phyloP scores from a whole-genome alignment of 257 asterid species.

The Ligustrum vulgare region DNA sequence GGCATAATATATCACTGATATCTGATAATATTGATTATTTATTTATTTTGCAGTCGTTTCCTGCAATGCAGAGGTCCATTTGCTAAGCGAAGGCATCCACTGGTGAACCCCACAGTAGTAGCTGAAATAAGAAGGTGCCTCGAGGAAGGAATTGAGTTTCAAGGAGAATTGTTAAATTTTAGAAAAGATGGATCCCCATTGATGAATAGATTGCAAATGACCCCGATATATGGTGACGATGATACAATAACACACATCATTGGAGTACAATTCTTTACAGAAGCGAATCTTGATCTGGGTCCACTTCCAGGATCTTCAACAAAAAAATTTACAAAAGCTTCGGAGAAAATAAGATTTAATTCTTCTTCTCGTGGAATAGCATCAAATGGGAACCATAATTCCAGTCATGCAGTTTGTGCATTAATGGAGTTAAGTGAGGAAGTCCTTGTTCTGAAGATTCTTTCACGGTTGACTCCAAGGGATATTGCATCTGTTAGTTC shows the following conservation, averaged over 20 bases:
- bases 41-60: no score
- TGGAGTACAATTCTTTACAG: conserved; percentile 10
- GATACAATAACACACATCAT: conserved; percentile 5
- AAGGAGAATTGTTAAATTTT: conserved; percentile 7
- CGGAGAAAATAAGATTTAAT: background rate
- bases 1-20: no score
- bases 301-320: background rate
- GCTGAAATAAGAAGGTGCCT: conserved; percentile 17
- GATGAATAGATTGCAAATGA: conserved; percentile 10
- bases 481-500: conserved; percentile 18
- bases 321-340: background rate
- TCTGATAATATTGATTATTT: no score
- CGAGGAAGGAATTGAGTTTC: conserved; percentile 2
- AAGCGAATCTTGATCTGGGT: conserved; percentile 12
- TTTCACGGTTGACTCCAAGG: conserved; percentile 14
- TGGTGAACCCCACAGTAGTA: conserved; percentile 9
- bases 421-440: conserved; percentile 14
- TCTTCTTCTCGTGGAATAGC: background rate
- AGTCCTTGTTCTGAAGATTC: conserved; percentile 9
- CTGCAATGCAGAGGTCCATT: no score
- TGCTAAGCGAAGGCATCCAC: background rate
- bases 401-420: background rate
- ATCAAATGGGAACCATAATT: background rate
- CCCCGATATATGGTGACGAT: conserved; percentile 15
- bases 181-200: background rate